Conservation (phyloP, 495 filamentous ascomycete species). For the Penicillium steckii region DNA sequence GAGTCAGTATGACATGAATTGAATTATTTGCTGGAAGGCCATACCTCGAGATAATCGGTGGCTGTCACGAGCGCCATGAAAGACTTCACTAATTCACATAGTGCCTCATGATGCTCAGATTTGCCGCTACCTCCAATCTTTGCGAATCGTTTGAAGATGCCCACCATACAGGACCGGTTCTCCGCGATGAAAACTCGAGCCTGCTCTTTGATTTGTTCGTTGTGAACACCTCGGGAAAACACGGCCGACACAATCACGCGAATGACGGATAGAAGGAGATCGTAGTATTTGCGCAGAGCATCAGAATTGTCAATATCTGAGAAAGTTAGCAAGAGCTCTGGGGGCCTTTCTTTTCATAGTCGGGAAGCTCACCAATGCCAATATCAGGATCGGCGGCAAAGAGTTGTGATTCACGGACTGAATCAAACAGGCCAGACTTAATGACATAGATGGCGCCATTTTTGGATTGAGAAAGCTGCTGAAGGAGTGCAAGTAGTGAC, state of each 20-base stretch:
- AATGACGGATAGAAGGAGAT: conserved; percentile 74
- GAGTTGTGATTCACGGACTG: conserved; percentile 72
- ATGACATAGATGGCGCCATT: conserved; percentile 76
- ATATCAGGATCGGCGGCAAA: conserved; percentile 94
- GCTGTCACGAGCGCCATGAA: conserved; percentile 58
- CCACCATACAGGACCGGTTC: conserved; percentile 75
- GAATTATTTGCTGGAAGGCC: conserved; percentile 13
- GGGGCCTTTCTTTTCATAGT: neutral
- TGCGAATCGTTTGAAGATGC: conserved; percentile 87
- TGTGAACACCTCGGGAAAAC: conserved; percentile 75
- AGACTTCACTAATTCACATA: conserved; percentile 58
- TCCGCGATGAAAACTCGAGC: conserved; percentile 73
- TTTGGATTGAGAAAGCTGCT: conserved; percentile 77
- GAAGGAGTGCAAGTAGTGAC: conserved; percentile 77
- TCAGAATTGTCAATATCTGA: conserved; percentile 64
- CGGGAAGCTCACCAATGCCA: conserved; percentile 62
- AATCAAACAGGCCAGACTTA: conserved; percentile 84
- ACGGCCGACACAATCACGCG: conserved; percentile 79
- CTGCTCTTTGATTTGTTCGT: conserved; percentile 70
- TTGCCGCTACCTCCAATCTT: conserved; percentile 61
- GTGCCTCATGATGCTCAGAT: conserved; percentile 35
- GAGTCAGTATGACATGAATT: conserved; percentile 6
- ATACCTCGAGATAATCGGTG: conserved; percentile 62
- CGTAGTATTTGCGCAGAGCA: conserved; percentile 77
- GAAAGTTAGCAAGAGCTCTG: conserved; percentile 13